Evolutionary conservation across 331 rosid species (phyloP).

Genomic region (Phaseolus coccineus): DNA sequence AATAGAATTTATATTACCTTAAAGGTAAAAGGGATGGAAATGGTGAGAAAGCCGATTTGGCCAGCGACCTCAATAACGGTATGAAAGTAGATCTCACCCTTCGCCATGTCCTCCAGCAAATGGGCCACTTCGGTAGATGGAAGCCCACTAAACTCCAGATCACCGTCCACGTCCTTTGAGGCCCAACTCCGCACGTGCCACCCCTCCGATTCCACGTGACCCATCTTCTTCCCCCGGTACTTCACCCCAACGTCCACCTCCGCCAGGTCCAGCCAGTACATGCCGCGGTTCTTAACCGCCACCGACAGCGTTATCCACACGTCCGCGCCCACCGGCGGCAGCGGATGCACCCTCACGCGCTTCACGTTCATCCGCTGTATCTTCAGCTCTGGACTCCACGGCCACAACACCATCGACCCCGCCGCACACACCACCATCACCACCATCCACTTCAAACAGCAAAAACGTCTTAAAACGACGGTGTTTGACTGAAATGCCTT

Average conservation of each 20-base stretch:
- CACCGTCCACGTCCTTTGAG: slow-evolving; percentile 59
- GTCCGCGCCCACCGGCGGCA: slow-evolving; percentile 66
- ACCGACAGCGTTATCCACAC: slow-evolving; percentile 52
- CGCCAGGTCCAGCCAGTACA: slow-evolving; percentile 58
- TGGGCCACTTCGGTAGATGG: slow-evolving; percentile 60
- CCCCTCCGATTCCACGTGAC: slow-evolving; percentile 58
- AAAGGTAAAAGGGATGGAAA: slow-evolving; percentile 43
- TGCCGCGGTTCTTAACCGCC: slow-evolving; percentile 53
- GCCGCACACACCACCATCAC: background rate
- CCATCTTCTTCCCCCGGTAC: slow-evolving; percentile 70
- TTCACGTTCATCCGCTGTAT: slow-evolving; percentile 51
- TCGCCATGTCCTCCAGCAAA: slow-evolving; percentile 68
- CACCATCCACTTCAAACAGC: slow-evolving; percentile 32
- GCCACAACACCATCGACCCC: slow-evolving; percentile 55
- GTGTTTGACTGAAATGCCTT: background rate
- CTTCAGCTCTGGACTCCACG: slow-evolving; percentile 60
- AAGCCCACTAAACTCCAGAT: slow-evolving; percentile 56
- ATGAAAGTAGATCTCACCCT: slow-evolving; percentile 57
- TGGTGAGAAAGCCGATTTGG: slow-evolving; percentile 51
- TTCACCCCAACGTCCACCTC: slow-evolving; percentile 61
- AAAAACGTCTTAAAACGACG: background rate
- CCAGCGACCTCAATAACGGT: slow-evolving; percentile 56
- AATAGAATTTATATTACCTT: slow-evolving; percentile 48
- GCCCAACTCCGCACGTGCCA: slow-evolving; percentile 68
- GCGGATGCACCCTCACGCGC: slow-evolving; percentile 54